A percentile compares a stretch with the other conserved stretches of the same genome.
Evolutionary conservation across 2,329 filamentous ascomycete species (phyloP).

Genomic region (Drechmeria coniospora): DNA sequence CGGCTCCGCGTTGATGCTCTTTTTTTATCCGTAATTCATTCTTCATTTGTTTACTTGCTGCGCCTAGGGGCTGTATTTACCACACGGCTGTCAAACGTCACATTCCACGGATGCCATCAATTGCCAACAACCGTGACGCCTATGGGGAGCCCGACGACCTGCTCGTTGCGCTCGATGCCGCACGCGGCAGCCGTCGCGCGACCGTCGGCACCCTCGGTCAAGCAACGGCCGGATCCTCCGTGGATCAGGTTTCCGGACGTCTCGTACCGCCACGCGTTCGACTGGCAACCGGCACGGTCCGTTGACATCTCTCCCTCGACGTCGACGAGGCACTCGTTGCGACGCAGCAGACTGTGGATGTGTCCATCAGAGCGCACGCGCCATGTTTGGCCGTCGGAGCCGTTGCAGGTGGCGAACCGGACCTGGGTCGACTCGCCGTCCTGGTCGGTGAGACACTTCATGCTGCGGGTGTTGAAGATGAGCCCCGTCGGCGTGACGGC

Average conservation of each 20-base stretch:
- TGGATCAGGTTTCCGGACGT: constrained; percentile 27
- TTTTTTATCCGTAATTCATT: background rate
- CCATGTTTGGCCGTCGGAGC: constrained; percentile 27
- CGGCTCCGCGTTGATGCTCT: too few relatives aligned
- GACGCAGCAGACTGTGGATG: constrained; percentile 21
- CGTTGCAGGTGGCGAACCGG: constrained; percentile 21
- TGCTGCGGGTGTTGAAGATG: constrained; percentile 32
- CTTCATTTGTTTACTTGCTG: too few relatives aligned
- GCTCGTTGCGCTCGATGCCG: constrained; percentile 22
- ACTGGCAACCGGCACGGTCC: constrained; percentile 6
- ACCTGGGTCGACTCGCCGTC: constrained; percentile 10
- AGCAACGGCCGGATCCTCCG: constrained; percentile 15
- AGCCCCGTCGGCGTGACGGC: constrained; percentile 26
- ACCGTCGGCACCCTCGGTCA: constrained; percentile 19
- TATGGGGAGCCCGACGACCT: constrained; percentile 30
- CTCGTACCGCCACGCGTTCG: constrained; percentile 26
- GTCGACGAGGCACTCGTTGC: constrained; percentile 16
- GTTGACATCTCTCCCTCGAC: constrained; percentile 6
- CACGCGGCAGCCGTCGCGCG: constrained; percentile 15
- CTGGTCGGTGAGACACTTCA: constrained; percentile 27
- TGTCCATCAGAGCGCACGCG: constrained; percentile 15
- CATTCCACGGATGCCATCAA: background rate
- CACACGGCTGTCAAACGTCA: too few relatives aligned
- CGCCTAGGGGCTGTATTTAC: too few relatives aligned
- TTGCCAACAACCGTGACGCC: constrained; percentile 12